Conservation (phyloP, 2,329 filamentous ascomycete species). For the Claviceps sorghi region DNA sequence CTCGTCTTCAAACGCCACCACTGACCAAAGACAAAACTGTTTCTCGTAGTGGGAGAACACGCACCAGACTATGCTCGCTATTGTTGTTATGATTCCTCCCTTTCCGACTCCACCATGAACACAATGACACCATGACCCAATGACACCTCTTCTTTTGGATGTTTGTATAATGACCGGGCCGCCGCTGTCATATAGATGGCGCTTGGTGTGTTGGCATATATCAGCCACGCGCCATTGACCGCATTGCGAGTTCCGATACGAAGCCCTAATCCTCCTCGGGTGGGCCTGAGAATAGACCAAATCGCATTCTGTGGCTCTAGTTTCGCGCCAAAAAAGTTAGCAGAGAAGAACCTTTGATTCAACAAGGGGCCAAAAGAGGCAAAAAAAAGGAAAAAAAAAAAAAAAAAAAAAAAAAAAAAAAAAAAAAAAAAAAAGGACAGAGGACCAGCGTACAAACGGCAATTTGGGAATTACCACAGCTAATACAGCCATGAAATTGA, state of each 20-base stretch:
- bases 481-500: constrained; percentile 88
- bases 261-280: constrained; percentile 38
- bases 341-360: neutral
- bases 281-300: constrained; percentile 56
- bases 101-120: constrained; percentile 1
- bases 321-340: constrained; percentile 11
- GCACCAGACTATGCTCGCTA: constrained; percentile 22
- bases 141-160: neutral
- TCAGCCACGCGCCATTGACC: constrained; percentile 2
- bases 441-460: constrained; percentile 58
- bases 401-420: too few species aligned
- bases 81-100: constrained; percentile 13
- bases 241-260: constrained; percentile 2
- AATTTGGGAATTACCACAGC: constrained; percentile 93
- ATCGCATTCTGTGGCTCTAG: constrained; percentile 64
- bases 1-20: constrained; percentile 12
- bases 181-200: neutral
- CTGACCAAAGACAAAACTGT: constrained; percentile 13
- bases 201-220: neutral
- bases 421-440: neutral
- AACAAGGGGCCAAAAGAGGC: neutral
- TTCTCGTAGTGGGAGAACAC: constrained; percentile 13
- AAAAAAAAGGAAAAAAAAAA: neutral
- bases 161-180: neutral
- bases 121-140: neutral